Conservation (phyloP, 805 yeast species). For the Barnettozyma wickerhamii region DNA sequence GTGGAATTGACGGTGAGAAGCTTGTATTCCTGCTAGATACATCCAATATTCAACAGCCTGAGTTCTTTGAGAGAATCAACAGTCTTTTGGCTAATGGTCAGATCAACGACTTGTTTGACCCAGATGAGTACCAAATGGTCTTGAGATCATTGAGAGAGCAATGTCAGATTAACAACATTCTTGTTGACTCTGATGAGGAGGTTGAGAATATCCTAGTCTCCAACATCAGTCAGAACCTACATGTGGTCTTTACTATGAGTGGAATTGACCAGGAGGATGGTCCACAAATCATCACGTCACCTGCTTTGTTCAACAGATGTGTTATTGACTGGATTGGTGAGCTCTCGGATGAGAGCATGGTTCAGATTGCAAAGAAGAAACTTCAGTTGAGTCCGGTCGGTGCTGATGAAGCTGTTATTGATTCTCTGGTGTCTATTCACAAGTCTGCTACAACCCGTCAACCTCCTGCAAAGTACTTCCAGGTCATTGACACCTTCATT, state of each 20-base stretch:
- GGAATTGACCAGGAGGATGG: slow-evolving; percentile 36
- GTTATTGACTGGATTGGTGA: slow-evolving; percentile 86
- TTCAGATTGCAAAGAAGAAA: slow-evolving; percentile 43
- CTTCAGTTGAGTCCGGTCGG: slow-evolving; percentile 51
- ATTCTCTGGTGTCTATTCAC: slow-evolving; percentile 46
- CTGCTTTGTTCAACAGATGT: slow-evolving; percentile 87
- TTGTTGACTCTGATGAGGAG: slow-evolving; percentile 66
- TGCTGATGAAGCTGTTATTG: slow-evolving; percentile 42
- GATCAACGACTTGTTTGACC: slow-evolving; percentile 82
- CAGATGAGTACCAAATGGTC: slow-evolving; percentile 56
- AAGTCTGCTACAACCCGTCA: slow-evolving; percentile 9
- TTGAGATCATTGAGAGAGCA: slow-evolving; percentile 53
- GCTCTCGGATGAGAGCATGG: slow-evolving; percentile 55
- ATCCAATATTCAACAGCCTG: slow-evolving; percentile 65
- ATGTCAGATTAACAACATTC: slow-evolving; percentile 53
- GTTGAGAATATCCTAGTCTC: slow-evolving; percentile 68
- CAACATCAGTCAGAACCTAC: slow-evolving; percentile 67
- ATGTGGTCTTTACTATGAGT: slow-evolving; percentile 74
- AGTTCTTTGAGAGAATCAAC: slow-evolving; percentile 88
- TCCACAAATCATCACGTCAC: slow-evolving; percentile 63
- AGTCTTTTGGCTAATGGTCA: slow-evolving; percentile 92
- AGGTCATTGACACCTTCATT: slow-evolving; percentile 43
- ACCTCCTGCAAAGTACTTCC: slow-evolving; percentile 55
- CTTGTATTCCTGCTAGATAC: slow-evolving; percentile 78
- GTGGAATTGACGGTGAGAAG: slow-evolving; percentile 54